Evolutionary conservation across 106 monocot genomes (phyloP).

Genomic region (Posidonia australis): DNA sequence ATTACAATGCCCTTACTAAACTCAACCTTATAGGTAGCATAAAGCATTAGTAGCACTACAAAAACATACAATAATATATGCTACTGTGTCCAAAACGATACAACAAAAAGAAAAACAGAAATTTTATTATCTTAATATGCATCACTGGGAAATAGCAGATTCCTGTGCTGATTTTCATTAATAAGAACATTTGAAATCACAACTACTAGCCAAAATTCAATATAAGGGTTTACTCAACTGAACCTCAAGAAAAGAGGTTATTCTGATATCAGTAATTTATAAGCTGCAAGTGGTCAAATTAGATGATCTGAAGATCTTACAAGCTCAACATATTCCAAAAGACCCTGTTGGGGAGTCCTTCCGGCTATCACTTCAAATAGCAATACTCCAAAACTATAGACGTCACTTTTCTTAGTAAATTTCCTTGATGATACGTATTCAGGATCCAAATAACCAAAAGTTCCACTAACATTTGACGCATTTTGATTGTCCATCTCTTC

Average conservation of each 20-base stretch:
- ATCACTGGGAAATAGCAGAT: too few species aligned
- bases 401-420: constrained; percentile 94
- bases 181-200: background rate
- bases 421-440: constrained; percentile 78
- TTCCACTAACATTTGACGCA: constrained; percentile 62
- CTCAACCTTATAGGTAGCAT: too few species aligned
- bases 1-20: too few species aligned
- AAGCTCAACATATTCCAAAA: constrained; percentile 93
- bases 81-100: too few species aligned
- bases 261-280: background rate
- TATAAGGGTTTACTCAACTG: too few species aligned
- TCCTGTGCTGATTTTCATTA: background rate
- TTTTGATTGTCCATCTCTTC: constrained; percentile 55
- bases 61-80: too few species aligned
- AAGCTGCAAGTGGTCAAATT: background rate
- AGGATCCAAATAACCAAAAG: constrained; percentile 93
- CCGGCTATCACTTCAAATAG: constrained; percentile 88
- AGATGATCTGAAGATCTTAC: constrained; percentile 32
- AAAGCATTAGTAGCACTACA: too few species aligned
- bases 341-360: constrained; percentile 83
- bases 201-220: background rate
- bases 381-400: constrained; percentile 92
- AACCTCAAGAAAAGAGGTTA: background rate
- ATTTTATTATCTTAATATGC: too few species aligned
- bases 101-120: too few species aligned